These are phyloP conservation scores for Vitis cinerea DNA, from an alignment of 164 flowering plant species.

Conservation along the genomic window DNA sequence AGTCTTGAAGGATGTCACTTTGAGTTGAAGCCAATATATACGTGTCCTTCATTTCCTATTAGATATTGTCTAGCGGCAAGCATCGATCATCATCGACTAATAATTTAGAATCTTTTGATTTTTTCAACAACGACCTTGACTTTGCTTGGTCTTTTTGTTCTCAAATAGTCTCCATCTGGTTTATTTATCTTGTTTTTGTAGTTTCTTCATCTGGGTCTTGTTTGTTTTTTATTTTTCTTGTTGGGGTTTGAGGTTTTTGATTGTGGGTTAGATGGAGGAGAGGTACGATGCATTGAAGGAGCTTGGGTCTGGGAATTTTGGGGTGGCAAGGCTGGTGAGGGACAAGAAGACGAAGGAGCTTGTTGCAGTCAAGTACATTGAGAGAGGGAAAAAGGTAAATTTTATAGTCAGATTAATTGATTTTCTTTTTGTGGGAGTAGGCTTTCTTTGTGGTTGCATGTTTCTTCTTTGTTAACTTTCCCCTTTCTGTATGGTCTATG, in stretches of 20 bases:
- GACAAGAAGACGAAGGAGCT: constrained; percentile 62
- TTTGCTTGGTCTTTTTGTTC: too few species aligned
- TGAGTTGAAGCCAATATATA: neutral
- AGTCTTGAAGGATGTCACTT: neutral
- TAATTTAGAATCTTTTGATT: too few species aligned
- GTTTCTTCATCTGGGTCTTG: neutral
- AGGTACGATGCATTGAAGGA: constrained; percentile 52
- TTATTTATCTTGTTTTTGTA: neutral
- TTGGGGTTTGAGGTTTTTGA: neutral
- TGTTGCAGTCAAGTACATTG: constrained; percentile 55
- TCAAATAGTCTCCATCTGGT: neutral
- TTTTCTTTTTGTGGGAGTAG: neutral
- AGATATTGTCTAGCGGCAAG: too few species aligned
- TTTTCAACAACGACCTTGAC: too few species aligned
- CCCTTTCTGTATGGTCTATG: neutral
- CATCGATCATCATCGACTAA: too few species aligned
- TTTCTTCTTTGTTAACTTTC: too few species aligned
- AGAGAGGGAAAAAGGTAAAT: constrained; percentile 51
- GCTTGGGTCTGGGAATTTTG: constrained; percentile 56
- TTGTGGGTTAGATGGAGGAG: constrained; percentile 38
- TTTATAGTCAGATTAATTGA: neutral
- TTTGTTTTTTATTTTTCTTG: neutral
- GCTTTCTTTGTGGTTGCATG: neutral
- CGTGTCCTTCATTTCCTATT: too few species aligned
- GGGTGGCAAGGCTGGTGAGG: constrained; percentile 53